Evolutionary conservation across 1,139 yeast genomes (phyloP).

Genomic region (Pichia sp.): DNA sequence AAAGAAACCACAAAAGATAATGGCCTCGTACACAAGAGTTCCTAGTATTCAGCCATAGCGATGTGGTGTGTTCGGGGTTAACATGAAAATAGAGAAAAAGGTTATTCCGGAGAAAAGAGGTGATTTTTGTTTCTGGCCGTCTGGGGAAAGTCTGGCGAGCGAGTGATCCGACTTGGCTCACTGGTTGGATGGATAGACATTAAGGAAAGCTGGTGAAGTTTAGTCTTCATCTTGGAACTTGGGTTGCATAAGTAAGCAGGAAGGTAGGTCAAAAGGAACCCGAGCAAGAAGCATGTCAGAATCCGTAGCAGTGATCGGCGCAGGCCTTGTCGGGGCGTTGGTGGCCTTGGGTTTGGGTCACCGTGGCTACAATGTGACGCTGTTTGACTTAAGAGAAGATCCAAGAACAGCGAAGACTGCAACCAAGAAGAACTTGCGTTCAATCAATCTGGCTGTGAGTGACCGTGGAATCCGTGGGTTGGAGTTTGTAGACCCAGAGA

Average conservation of each 20-base stretch:
- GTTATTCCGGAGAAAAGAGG: neutral
- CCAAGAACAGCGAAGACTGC: constrained; percentile 27
- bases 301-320: constrained; percentile 60
- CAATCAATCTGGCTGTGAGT: constrained; percentile 88
- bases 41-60: no score
- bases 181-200: neutral
- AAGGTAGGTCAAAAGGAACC: neutral
- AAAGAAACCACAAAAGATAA: neutral
- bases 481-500: constrained; percentile 51
- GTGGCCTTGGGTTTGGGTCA: constrained; percentile 74
- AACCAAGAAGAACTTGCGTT: constrained; percentile 42
- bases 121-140: neutral
- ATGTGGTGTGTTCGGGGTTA: no score
- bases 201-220: neutral
- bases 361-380: constrained; percentile 64
- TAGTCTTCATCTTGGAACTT: neutral
- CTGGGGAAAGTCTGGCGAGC: neutral
- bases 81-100: no score
- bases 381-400: constrained; percentile 59
- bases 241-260: neutral
- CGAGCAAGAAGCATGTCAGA: constrained; percentile 17
- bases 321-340: constrained; percentile 88
- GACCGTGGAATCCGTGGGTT: constrained; percentile 76
- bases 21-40: neutral
- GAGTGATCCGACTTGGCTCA: neutral